phyloP scores from a whole-genome alignment of 2,329 filamentous ascomycete species.

The Ophiostoma triangulosporum region DNA sequence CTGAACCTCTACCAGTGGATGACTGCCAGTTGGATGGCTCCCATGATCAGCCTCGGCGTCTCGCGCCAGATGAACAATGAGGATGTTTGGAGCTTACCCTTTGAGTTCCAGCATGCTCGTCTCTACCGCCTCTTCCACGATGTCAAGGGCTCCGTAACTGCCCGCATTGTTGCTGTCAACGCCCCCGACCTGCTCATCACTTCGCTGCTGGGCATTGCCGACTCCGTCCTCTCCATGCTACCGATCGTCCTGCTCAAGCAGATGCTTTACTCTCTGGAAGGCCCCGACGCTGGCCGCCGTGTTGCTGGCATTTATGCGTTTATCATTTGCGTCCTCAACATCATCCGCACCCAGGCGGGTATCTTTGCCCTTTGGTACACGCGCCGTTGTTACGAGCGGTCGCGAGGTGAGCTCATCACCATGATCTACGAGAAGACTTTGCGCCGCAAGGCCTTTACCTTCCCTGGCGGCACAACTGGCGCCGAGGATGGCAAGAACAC shows the following conservation, averaged over 20 bases:
- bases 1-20: conserved; percentile 72
- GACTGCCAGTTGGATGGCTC: conserved; percentile 69
- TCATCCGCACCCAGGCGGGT: conserved; percentile 49
- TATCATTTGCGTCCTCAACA: conserved; percentile 44
- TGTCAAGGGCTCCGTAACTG: conserved; percentile 58
- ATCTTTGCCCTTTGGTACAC: conserved; percentile 69
- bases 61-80: conserved; percentile 56
- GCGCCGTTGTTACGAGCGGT: conserved; percentile 72
- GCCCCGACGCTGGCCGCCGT: conserved; percentile 32
- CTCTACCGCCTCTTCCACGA: conserved; percentile 64
- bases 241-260: conserved; percentile 59
- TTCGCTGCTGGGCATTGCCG: conserved; percentile 48
- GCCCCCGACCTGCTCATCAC: conserved; percentile 64
- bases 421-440: conserved; percentile 37
- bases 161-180: conserved; percentile 59
- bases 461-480: conserved; percentile 17
- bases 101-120: conserved; percentile 67
- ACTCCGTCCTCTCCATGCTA: conserved; percentile 41
- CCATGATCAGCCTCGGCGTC: conserved; percentile 54
- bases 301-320: conserved; percentile 53
- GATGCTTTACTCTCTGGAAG: conserved; percentile 53
- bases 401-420: conserved; percentile 72
- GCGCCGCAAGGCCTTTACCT: conserved; percentile 61
- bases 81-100: conserved; percentile 70
- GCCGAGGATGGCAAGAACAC: background rate